phyloP scores from a whole-genome alignment of 2,329 filamentous ascomycete genomes.

The Hypoxylon sp. region DNA sequence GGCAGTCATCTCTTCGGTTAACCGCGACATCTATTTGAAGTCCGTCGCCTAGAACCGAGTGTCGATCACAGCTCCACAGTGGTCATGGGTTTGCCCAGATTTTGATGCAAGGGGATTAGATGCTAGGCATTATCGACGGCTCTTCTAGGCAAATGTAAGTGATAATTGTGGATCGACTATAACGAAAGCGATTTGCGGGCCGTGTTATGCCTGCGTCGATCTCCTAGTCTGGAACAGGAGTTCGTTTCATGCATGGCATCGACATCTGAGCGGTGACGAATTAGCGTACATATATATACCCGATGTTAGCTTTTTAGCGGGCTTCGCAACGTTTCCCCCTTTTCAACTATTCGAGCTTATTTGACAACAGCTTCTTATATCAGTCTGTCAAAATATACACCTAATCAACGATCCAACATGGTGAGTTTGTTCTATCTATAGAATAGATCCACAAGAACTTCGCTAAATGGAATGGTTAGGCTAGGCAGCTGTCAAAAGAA shows the following conservation, averaged over 20 bases:
- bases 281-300: conserved; percentile 15
- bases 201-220: conserved; percentile 33
- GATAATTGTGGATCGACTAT: conserved; percentile 20
- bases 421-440: conserved; percentile 9
- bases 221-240: conserved; percentile 39
- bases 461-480: conserved; percentile 38
- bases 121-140: background rate
- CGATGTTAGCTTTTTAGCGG: background rate
- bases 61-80: background rate
- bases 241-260: conserved; percentile 38
- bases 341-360: conserved; percentile 9
- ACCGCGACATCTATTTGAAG: too few relatives aligned
- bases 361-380: background rate
- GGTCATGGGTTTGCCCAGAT: background rate
- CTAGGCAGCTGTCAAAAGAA: conserved; percentile 47
- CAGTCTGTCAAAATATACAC: background rate
- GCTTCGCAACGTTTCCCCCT: conserved; percentile 8
- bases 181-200: conserved; percentile 12
- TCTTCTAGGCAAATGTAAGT: conserved; percentile 5
- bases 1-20: too few relatives aligned
- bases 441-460: background rate
- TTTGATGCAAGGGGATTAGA: background rate
- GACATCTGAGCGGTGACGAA: conserved; percentile 26
- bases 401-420: conserved; percentile 22
- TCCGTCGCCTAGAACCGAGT: too few relatives aligned